phyloP scores from a whole-genome alignment of 1,284 basidiomycete genomes.

The Austroboletus niveus region DNA sequence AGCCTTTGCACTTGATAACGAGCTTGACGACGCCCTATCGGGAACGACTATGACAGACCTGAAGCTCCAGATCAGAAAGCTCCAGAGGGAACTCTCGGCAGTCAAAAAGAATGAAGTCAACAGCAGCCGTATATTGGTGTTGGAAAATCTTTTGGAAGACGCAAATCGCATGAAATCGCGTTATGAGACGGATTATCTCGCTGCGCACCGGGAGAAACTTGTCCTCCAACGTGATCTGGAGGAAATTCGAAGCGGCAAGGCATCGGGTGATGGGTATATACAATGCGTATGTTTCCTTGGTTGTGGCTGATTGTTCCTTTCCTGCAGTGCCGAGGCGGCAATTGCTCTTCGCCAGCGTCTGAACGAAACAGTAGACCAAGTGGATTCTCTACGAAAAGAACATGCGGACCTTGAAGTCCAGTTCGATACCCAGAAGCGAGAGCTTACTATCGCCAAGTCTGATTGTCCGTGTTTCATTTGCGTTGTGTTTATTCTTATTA shows the following conservation, averaged over 20 bases:
- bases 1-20: conserved; percentile 69
- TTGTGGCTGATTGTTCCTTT: conserved; percentile 6
- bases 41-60: conserved; percentile 90
- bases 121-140: conserved; percentile 70
- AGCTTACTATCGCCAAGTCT: conserved; percentile 82
- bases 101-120: conserved; percentile 75
- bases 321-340: conserved; percentile 73
- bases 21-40: conserved; percentile 81
- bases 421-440: conserved; percentile 62
- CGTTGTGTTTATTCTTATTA: neutral
- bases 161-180: conserved; percentile 86
- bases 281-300: neutral
- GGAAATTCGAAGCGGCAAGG: conserved; percentile 84
- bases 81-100: conserved; percentile 81
- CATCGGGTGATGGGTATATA: conserved; percentile 76
- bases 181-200: conserved; percentile 88
- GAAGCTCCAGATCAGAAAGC: conserved; percentile 79
- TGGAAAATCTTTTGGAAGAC: conserved; percentile 90
- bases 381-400: conserved; percentile 70
- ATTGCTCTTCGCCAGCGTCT: conserved; percentile 85
- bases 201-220: conserved; percentile 81
- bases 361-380: conserved; percentile 83
- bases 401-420: conserved; percentile 73
- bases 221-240: conserved; percentile 82
- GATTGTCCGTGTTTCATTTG: conserved; percentile 59